Evolutionary conservation across 371 early-diverging fungal genomes (phyloP), one percentile per base, ranked within the genome.

Genomic region (Syncephalastrum monosporum): DNA sequence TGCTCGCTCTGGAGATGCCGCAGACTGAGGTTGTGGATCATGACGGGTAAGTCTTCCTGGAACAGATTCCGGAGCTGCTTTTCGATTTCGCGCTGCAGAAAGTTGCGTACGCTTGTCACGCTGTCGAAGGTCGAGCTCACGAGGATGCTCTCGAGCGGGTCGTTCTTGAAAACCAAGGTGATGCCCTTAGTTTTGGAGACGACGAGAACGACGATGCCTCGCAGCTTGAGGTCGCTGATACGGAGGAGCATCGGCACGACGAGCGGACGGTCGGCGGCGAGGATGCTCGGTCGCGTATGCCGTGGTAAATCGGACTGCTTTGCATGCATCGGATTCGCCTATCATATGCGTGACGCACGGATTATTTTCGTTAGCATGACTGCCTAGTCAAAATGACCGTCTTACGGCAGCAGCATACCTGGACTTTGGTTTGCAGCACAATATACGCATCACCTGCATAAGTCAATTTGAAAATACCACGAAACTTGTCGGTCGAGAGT

Each of bases 121-220:
- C 87, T 83, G 64, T 97, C 99, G 64, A 99, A 99, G 0, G 96
- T 95, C 4, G 94, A 94, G 61, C 90, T 90, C 53, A 99, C 92
- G 41, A 90, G 83, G 33, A 99, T 92, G 0, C 85, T 85, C 46
- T 96, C 96, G 29, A 99, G 72, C 15, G 99, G 98, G 59, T 97
- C 97, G 64, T 94, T 97, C 65, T 97, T 96, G 68, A 99, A 97
- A 5, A 90, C 94, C 41, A 98, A 82, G 1, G 98, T 96, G 41
- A 97, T 86, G 25, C 98, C 98, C 65, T 89, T 90, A 47, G 85
- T 80, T 67, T 93, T 90, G 56, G 93, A 94, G 4, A 97, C 92
- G 0, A 93, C 95, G 19, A 99, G 77, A 2, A 91, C 92, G n/a
- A 96, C 84, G 57, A 97, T 95, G 1, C 97, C 99, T 29, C 92